phyloP scores from a whole-genome alignment of 2,329 filamentous ascomycete species.

The Coniella vitis region DNA sequence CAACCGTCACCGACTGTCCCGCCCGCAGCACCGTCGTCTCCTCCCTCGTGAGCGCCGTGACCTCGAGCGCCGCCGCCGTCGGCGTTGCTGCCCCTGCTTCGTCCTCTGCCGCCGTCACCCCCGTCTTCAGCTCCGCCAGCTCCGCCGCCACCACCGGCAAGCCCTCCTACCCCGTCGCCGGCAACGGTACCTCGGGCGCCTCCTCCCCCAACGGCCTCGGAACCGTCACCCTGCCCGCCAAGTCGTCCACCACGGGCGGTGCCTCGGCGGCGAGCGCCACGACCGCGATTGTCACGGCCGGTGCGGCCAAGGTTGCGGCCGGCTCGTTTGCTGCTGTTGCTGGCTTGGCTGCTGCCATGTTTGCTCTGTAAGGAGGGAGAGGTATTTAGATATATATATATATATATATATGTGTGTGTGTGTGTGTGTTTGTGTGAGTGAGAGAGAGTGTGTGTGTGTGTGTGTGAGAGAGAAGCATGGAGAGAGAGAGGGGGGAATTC shows the following conservation, averaged over 20 bases:
- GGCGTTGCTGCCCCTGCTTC: conserved; percentile 25
- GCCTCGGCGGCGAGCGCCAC: conserved; percentile 20
- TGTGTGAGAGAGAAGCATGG: no score
- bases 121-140: conserved; percentile 18
- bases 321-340: conserved; percentile 32
- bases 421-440: no score
- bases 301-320: conserved; percentile 28
- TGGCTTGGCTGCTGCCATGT: conserved; percentile 33
- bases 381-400: no score
- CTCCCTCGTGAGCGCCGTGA: conserved; percentile 45
- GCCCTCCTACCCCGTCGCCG: conserved; percentile 18
- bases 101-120: conserved; percentile 36
- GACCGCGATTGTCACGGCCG: conserved; percentile 9
- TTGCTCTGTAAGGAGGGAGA: conserved; percentile 18
- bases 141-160: not conserved
- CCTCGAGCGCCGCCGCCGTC: conserved; percentile 24
- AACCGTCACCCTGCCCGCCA: conserved; percentile 10
- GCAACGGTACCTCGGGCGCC: conserved; percentile 8
- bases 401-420: not conserved
- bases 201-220: not conserved
- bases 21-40: conserved; percentile 25
- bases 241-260: conserved; percentile 7
- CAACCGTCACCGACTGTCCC: conserved; percentile 46
- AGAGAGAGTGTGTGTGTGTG: no score
- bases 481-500: not conserved